Evolutionary conservation across 768 basidiomycete species (phyloP), one percentile per base, ranked within the genome.

Genomic region (Mycena kentingensis): DNA sequence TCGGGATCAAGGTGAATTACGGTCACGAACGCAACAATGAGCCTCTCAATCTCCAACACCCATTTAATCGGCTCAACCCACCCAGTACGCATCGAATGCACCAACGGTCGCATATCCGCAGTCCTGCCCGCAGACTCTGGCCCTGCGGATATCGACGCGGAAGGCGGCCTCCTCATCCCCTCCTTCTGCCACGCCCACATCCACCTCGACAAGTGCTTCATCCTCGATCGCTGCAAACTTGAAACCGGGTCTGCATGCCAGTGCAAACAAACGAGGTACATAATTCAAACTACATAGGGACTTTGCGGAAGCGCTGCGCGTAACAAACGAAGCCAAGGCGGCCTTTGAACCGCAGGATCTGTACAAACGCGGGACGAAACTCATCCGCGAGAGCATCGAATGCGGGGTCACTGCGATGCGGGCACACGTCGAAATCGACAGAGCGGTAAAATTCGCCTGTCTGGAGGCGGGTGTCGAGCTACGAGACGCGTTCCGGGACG

Each of bases 141-240:
- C 18, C 3, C 18, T 5, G 16, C 31, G 37, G 44, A 27, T 25
- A 36, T 65, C 44, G 59, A 64, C 46, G 65, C 59, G 34, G 55
- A 67, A 53, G 64, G 70, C 34, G 54, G 65, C 1, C 60, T 70
- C 12, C 41, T 73, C 42, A 55, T 73, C 49, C 70, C 69, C 19
- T 71, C 69, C 69, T 68, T 85, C 45, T 84, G 82, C 63, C 83
- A 84, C 66, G 76, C 81, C 18, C 83, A 85, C 60, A 79, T 87
- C 58, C 84, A 84, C 66, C 74, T 86, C 27, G 84, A 86, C 71
- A 84, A 87, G 67, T 85, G 82, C 67, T 84, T 84, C 63, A 79
- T 87, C 44, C 70, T 87, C 49, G 78, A 78, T 57, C 67, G 75
- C 65, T 83, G 81, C 46, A 67, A 74, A 19, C 74, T 85, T 36